Percentiles rank a stretch among this genome's conserved stretches.
Conservation (phyloP, 163 green algal species). For the Picocystis sp. region DNA sequence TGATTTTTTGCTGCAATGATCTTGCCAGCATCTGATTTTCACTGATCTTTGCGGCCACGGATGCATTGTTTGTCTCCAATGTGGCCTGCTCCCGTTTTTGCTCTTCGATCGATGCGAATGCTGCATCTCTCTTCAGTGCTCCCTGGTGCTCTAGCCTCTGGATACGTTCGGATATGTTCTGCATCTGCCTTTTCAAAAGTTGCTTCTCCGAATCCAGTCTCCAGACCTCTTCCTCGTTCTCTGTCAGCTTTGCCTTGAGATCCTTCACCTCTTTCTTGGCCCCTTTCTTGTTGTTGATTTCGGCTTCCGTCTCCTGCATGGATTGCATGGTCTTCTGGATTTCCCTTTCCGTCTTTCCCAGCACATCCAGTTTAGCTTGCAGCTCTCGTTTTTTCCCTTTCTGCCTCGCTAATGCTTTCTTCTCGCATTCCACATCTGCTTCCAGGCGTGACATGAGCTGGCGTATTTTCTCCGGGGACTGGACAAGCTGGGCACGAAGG, state of each 20-base stretch:
- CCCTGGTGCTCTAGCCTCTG: no score
- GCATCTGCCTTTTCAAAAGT: no score
- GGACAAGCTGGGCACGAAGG: constrained; percentile 21
- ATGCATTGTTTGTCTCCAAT: no score
- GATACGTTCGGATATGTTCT: no score
- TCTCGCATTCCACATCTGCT: constrained; percentile 40
- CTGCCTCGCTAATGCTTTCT: constrained; percentile 25
- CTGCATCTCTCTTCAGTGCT: no score
- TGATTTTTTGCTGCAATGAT: no score
- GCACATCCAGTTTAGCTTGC: constrained; percentile 29
- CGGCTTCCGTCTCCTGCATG: constrained; percentile 46
- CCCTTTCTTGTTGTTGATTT: constrained; percentile 51
- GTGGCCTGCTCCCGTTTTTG: no score
- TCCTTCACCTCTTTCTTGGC: constrained; percentile 42
- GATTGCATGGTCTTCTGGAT: constrained; percentile 27
- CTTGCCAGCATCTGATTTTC: no score
- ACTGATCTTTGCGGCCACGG: no score
- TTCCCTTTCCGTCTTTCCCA: constrained; percentile 42
- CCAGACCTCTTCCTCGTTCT: constrained; percentile 33
- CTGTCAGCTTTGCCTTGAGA: constrained; percentile 29
- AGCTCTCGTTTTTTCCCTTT: constrained; percentile 32
- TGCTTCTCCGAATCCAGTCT: constrained; percentile 16
- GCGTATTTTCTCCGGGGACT: constrained; percentile 54
- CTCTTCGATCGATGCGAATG: no score
- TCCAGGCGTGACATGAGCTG: constrained; percentile 30